These are phyloP conservation scores for Thyridium curvatum DNA, from an alignment of 2,329 filamentous ascomycete species.

Conservation along the genomic window DNA sequence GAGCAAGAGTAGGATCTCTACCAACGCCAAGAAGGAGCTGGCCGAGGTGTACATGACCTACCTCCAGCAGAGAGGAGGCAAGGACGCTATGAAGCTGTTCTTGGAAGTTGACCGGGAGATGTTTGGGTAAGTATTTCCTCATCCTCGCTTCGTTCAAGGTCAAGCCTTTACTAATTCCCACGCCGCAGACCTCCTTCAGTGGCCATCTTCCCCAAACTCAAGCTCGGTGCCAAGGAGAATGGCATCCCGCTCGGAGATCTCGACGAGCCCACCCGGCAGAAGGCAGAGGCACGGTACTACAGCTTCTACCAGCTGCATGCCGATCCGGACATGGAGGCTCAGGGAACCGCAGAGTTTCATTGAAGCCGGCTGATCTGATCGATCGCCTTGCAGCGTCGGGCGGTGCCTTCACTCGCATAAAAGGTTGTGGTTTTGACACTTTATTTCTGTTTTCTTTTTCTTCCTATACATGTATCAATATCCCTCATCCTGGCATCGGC, in stretches of 20 bases:
- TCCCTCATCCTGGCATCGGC: too few relatives aligned
- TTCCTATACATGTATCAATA: too few relatives aligned
- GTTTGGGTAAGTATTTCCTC: constrained; percentile 58
- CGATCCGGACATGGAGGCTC: constrained; percentile 38
- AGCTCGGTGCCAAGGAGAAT: constrained; percentile 37
- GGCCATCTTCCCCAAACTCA: constrained; percentile 30
- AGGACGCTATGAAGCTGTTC: constrained; percentile 81
- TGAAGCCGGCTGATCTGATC: constrained; percentile 19
- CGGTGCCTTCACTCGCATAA: too few relatives aligned
- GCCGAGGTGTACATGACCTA: constrained; percentile 76
- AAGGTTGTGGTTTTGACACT: too few relatives aligned
- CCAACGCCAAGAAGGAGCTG: constrained; percentile 65
- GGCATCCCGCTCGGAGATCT: constrained; percentile 34
- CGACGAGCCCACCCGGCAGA: constrained; percentile 42
- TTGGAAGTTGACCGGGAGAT: constrained; percentile 77
- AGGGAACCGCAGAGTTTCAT: constrained; percentile 47
- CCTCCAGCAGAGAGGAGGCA: constrained; percentile 73
- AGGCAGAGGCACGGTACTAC: constrained; percentile 44
- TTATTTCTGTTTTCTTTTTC: too few relatives aligned
- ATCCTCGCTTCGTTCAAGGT: neutral
- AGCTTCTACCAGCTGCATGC: constrained; percentile 47
- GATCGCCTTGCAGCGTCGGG: neutral
- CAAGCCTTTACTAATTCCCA: neutral
- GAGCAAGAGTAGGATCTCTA: constrained; percentile 63
- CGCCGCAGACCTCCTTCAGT: constrained; percentile 37